These are phyloP conservation scores for Solanum chiquidenum DNA, from an alignment of 257 asterid species.

Conservation along the genomic window DNA sequence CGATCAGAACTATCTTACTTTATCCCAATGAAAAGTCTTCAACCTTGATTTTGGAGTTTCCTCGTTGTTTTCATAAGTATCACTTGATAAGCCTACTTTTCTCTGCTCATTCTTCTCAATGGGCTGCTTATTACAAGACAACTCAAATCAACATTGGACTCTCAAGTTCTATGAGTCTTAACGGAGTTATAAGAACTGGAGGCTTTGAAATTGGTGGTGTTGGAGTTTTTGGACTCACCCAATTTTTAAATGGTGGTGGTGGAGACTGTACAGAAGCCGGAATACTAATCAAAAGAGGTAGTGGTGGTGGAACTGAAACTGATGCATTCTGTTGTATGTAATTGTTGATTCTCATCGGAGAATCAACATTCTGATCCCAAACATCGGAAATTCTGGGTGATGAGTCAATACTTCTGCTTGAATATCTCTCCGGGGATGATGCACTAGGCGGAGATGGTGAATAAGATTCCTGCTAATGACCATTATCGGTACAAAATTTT, in stretches of 20 bases:
- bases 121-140: slow-evolving; percentile 26
- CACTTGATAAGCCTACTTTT: slow-evolving; percentile 7
- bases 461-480: slow-evolving; percentile 9
- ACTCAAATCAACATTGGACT: slow-evolving; percentile 29
- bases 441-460: slow-evolving; percentile 53
- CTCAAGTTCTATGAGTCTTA: slow-evolving; percentile 32
- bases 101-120: slow-evolving; percentile 15
- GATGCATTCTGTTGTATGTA: slow-evolving; percentile 4
- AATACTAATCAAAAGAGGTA: slow-evolving; percentile 17
- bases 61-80: background rate
- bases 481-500: background rate
- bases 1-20: slow-evolving; percentile 83
- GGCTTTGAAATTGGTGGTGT: slow-evolving; percentile 17
- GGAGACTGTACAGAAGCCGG: slow-evolving; percentile 21
- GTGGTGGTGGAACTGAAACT: slow-evolving; percentile 4
- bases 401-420: slow-evolving; percentile 45
- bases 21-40: slow-evolving; percentile 95
- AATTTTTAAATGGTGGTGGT: background rate
- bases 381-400: background rate
- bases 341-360: slow-evolving; percentile 7
- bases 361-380: slow-evolving; percentile 23
- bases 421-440: slow-evolving; percentile 49
- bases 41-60: slow-evolving; percentile 46
- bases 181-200: slow-evolving; percentile 27
- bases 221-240: too few relatives aligned